Percentiles rank a stretch among this genome's conserved stretches.
phyloP scores from a whole-genome alignment of 768 basidiomycete species.

The Podaxis pistillaris region DNA sequence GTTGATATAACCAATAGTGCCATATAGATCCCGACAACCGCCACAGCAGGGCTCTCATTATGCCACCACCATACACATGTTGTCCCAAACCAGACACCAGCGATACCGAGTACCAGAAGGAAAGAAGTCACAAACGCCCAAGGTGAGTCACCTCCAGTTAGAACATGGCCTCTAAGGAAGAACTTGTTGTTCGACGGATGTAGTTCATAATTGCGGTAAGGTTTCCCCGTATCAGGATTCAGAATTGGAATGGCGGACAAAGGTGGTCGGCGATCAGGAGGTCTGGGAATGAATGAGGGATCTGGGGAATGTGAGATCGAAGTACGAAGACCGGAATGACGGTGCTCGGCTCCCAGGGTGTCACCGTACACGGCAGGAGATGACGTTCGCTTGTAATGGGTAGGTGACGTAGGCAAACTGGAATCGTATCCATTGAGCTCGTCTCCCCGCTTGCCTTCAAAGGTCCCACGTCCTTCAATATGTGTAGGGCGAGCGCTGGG shows the following conservation, averaged over 20 bases:
- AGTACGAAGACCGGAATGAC: conserved; percentile 22
- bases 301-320: conserved; percentile 32
- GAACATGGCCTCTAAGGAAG: conserved; percentile 64
- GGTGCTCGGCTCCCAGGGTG: neutral
- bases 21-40: conserved; percentile 47
- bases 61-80: conserved; percentile 91
- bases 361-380: conserved; percentile 4
- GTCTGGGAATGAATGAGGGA: conserved; percentile 31
- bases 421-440: conserved; percentile 30
- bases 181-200: conserved; percentile 78
- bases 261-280: conserved; percentile 28
- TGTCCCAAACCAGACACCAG: conserved; percentile 85
- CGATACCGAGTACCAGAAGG: conserved; percentile 57
- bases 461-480: conserved; percentile 23
- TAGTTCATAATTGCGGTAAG: conserved; percentile 54
- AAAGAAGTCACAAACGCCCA: conserved; percentile 77
- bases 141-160: conserved; percentile 86
- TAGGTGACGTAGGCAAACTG: conserved; percentile 11
- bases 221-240: conserved; percentile 36
- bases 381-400: conserved; percentile 21
- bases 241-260: conserved; percentile 36
- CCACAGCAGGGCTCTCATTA: conserved; percentile 69
- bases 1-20: conserved; percentile 64
- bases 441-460: conserved; percentile 32
- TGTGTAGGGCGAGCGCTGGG: conserved; percentile 20